These are phyloP conservation scores for Suillus weaverae DNA, from an alignment of 768 basidiomycete genomes.

Conservation along the genomic window DNA sequence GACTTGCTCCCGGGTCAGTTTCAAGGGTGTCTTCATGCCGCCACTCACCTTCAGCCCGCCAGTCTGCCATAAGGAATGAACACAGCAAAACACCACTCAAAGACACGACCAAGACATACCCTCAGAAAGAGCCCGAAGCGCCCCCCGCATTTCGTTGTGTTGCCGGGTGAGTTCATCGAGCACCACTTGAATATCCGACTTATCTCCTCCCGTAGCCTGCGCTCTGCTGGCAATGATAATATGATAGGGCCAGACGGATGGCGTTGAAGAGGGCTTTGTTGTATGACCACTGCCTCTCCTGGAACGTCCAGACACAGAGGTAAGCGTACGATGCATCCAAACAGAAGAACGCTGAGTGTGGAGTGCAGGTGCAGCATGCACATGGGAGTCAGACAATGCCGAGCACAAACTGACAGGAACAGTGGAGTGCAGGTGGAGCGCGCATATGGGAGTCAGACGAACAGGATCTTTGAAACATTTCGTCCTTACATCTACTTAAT, in stretches of 20 bases:
- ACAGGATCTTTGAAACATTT: too few relatives aligned
- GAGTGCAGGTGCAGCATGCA: too few relatives aligned
- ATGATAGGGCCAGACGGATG: too few relatives aligned
- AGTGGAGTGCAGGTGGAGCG: too few relatives aligned
- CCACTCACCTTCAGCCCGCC: constrained; percentile 62
- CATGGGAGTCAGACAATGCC: too few relatives aligned
- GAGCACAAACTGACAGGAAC: too few relatives aligned
- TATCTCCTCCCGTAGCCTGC: constrained; percentile 51
- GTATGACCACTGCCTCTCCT: too few relatives aligned
- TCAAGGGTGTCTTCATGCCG: constrained; percentile 69
- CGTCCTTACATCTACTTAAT: neutral
- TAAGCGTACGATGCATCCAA: too few relatives aligned
- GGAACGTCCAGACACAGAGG: too few relatives aligned
- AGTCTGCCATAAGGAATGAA: constrained; percentile 42
- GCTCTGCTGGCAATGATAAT: constrained; percentile 37
- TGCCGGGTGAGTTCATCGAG: constrained; percentile 59
- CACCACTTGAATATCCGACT: constrained; percentile 65
- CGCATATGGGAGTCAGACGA: too few relatives aligned
- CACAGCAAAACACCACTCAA: neutral
- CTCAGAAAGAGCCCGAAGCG: constrained; percentile 55
- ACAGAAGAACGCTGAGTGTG: too few relatives aligned
- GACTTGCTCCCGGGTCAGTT: constrained; percentile 71
- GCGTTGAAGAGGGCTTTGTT: too few relatives aligned
- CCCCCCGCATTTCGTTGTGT: constrained; percentile 57
- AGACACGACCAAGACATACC: constrained; percentile 39